A percentile compares a stretch with the other conserved stretches of the same genome.
Conservation (phyloP, 805 yeast species). For the Yarrowia phangngaensis region DNA sequence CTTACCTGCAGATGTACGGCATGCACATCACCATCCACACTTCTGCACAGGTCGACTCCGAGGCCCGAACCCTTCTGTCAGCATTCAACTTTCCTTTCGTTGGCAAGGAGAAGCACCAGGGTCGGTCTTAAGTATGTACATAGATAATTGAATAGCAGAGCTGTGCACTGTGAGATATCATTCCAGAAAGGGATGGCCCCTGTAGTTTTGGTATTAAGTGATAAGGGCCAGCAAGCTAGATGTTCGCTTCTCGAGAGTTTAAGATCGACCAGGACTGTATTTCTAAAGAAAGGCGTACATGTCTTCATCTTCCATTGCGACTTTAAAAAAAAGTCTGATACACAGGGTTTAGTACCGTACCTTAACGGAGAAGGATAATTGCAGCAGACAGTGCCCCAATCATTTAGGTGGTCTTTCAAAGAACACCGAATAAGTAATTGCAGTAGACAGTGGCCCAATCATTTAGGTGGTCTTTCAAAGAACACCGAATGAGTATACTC, state of each 20-base stretch:
- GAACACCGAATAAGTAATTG: background rate
- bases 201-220: background rate
- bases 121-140: slow-evolving; percentile 30
- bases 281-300: background rate
- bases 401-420: too few species aligned
- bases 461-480: too few species aligned
- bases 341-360: too few species aligned
- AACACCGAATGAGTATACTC: background rate
- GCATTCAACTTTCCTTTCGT: slow-evolving; percentile 77
- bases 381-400: background rate
- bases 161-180: background rate
- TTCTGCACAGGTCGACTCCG: slow-evolving; percentile 81
- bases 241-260: slow-evolving; percentile 6
- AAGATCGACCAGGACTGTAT: background rate
- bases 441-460: background rate
- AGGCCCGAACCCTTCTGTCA: slow-evolving; percentile 80
- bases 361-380: too few species aligned
- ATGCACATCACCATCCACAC: slow-evolving; percentile 82
- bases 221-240: too few species aligned
- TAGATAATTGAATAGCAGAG: background rate
- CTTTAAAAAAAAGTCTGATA: too few species aligned
- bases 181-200: background rate
- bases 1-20: slow-evolving; percentile 84
- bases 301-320: too few species aligned
- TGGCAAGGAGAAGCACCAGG: slow-evolving; percentile 46